A percentile compares a stretch with the other conserved stretches of the same genome.
Evolutionary conservation across 192 early-diverging fungal species (phyloP).

Genomic region (Coemansia sp.): DNA sequence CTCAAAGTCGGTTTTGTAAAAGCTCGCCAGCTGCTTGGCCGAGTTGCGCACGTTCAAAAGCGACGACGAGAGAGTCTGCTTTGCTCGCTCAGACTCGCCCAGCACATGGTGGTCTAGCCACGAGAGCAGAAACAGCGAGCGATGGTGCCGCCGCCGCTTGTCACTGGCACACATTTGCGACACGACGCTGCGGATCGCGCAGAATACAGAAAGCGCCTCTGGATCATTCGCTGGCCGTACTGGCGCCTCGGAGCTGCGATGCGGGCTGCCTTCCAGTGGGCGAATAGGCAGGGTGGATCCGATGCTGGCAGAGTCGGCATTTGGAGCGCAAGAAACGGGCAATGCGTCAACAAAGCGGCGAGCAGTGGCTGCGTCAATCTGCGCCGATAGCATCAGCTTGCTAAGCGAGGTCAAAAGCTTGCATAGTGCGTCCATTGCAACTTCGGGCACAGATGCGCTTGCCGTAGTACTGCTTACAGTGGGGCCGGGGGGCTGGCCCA

Average conservation of each 20-base stretch:
- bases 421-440: slow-evolving; percentile 26
- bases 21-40: slow-evolving; percentile 44
- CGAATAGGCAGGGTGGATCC: neutral
- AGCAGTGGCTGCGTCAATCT: slow-evolving; percentile 16
- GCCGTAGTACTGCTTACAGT: neutral
- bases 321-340: slow-evolving; percentile 11
- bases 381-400: slow-evolving; percentile 21
- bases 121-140: slow-evolving; percentile 32
- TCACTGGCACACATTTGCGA: slow-evolving; percentile 33
- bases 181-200: slow-evolving; percentile 18
- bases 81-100: slow-evolving; percentile 26
- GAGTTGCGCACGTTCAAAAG: slow-evolving; percentile 43
- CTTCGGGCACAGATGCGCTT: slow-evolving; percentile 11
- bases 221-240: neutral
- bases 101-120: slow-evolving; percentile 42
- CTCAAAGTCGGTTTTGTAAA: slow-evolving; percentile 53
- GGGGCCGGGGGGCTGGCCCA: neutral
- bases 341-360: slow-evolving; percentile 31
- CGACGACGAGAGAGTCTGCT: slow-evolving; percentile 27
- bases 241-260: neutral
- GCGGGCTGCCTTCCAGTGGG: neutral
- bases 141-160: slow-evolving; percentile 47
- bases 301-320: neutral
- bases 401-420: slow-evolving; percentile 35
- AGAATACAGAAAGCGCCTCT: neutral